Conservation (phyloP, 2,329 filamentous ascomycete species). For the Corniculantispora saksenae region DNA sequence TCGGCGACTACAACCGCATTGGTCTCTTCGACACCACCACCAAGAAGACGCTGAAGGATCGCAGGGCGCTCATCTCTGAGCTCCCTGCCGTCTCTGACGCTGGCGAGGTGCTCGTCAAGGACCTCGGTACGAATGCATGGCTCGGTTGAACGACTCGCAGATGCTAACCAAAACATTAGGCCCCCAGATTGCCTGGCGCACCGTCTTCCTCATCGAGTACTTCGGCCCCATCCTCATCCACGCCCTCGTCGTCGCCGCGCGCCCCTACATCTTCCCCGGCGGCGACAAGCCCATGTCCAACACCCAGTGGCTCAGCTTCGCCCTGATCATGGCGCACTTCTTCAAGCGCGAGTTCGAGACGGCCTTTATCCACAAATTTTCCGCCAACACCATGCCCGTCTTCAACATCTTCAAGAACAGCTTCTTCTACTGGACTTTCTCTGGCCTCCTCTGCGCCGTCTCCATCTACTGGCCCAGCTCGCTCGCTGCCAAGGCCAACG, state of each 20-base stretch:
- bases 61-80: conserved; percentile 53
- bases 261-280: conserved; percentile 60
- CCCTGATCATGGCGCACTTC: conserved; percentile 80
- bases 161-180: conserved; percentile 50
- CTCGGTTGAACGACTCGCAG: background rate
- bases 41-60: conserved; percentile 65
- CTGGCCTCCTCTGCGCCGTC: conserved; percentile 78
- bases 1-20: conserved; percentile 61
- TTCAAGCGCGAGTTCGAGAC: conserved; percentile 95
- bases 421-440: conserved; percentile 87
- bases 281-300: conserved; percentile 54
- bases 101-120: conserved; percentile 79
- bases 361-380: conserved; percentile 92
- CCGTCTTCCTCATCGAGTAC: conserved; percentile 95
- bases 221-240: conserved; percentile 89
- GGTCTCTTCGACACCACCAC: conserved; percentile 62
- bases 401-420: conserved; percentile 94
- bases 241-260: conserved; percentile 68
- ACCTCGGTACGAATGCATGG: conserved; percentile 65
- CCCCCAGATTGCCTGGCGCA: conserved; percentile 86
- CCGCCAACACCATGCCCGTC: conserved; percentile 88
- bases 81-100: conserved; percentile 49
- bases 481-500: conserved; percentile 57
- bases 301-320: conserved; percentile 73
- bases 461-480: conserved; percentile 81